phyloP scores from a whole-genome alignment of 768 basidiomycete genomes.

The Tubosaeta sp. region DNA sequence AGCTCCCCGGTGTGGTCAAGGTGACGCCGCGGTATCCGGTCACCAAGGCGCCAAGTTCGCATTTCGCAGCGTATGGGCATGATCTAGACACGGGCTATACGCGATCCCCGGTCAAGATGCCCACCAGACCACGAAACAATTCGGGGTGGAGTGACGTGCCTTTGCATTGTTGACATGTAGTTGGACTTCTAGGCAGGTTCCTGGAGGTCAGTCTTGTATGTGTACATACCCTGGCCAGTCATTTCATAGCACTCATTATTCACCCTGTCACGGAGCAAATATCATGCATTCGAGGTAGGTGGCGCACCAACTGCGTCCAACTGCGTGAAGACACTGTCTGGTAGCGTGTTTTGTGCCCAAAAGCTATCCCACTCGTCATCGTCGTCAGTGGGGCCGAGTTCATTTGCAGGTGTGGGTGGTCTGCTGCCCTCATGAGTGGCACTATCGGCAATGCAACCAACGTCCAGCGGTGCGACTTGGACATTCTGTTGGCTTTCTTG shows the following conservation, averaged over 20 bases:
- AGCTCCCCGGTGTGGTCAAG: constrained; percentile 20
- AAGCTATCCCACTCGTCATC: constrained; percentile 49
- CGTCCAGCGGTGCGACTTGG: constrained; percentile 35
- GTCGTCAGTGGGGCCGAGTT: constrained; percentile 15
- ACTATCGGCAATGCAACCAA: constrained; percentile 30
- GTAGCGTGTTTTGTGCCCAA: constrained; percentile 40
- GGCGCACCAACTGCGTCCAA: constrained; percentile 6
- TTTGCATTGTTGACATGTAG: constrained; percentile 4
- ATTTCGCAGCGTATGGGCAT: constrained; percentile 18
- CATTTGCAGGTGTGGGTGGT: constrained; percentile 22
- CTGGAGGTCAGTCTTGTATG: background rate
- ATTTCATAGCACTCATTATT: constrained; percentile 7
- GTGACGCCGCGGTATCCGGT: constrained; percentile 23
- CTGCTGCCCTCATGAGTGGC: constrained; percentile 11
- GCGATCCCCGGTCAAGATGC: constrained; percentile 3
- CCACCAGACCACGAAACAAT: constrained; percentile 9
- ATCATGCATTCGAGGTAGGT: constrained; percentile 14
- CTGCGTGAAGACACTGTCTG: constrained; percentile 34
- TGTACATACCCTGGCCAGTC: constrained; percentile 1
- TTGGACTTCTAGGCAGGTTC: constrained; percentile 14
- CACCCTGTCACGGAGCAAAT: background rate
- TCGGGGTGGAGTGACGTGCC: constrained; percentile 24
- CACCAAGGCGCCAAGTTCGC: constrained; percentile 32
- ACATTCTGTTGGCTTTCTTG: constrained; percentile 2
- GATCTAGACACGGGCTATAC: constrained; percentile 21